Base-by-base conservation (phyloP, 345 rosid species). In the Anastatica hierochuntica region DNA sequence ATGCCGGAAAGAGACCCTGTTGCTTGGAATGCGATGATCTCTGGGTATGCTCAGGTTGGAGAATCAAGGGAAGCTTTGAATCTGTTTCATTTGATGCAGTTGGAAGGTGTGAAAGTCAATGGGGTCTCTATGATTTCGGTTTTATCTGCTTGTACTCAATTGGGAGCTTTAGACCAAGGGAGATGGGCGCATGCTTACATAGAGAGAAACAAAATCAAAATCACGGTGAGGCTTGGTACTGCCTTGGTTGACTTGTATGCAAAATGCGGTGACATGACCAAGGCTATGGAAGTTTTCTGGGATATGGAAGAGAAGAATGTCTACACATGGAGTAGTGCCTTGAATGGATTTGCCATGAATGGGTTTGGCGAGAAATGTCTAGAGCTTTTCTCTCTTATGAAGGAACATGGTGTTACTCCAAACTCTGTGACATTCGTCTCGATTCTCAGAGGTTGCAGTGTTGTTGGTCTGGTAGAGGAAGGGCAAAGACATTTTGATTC, bases 171-270 rank as follows among this genome's bases (percentile, higher is more conserved):
- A 14, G 79, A 76, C 48, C 80, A 80, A 54, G 86, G 84, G 59
- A 76, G 79, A 56, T 83, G 90, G 84, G 76, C 75, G 14, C 84
- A 83, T 65, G 64, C 67, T 18, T 83, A 71, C 56, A 72, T 83
- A 11, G 71, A 75, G 59, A 75, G 64, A 62, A 65, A 72, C 74
- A 72, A 62, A 58, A 60, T 84, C 11, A 74, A 55, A 49, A 38
- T 74, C 48, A 80, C 76, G 0, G 60, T 80, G 43, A 67, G 65
- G 8, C 65, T 79, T 38, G 90, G 86, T 18, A 77, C 86, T 33
- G 72, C 82, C 1, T 68, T 83, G 5, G 58, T 83, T 3, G 84
- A 83, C 53, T 74, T 83, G 77, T 83, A 78, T 40, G 76, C 79
- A 3, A 80, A 78, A 66, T 80, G 77, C 0, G 92, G 84, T 19